Percentiles rank a stretch among this genome's conserved stretches.
These are phyloP conservation scores for Trichoderma brevicompactum DNA, from an alignment of 2,329 filamentous ascomycete genomes.

Conservation along the genomic window DNA sequence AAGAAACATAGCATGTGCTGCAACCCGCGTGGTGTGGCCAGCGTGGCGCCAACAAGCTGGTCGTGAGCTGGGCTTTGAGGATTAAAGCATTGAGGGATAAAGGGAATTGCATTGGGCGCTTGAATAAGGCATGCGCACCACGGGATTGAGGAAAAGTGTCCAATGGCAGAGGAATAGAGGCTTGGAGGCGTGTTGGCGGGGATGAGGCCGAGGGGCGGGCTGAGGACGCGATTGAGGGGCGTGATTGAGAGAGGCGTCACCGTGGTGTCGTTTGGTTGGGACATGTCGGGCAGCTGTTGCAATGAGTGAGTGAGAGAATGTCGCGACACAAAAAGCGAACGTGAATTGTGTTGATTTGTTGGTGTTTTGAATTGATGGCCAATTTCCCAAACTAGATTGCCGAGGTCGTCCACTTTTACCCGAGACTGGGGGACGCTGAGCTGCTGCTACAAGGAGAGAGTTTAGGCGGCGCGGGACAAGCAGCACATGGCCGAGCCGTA, in stretches of 20 bases:
- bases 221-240: conserved; percentile 38
- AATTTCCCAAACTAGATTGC: conserved; percentile 9
- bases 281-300: neutral
- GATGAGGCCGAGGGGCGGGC: conserved; percentile 38
- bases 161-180: conserved; percentile 38
- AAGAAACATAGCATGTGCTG: conserved; percentile 45
- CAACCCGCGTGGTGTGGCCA: conserved; percentile 38
- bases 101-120: conserved; percentile 38
- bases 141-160: conserved; percentile 43
- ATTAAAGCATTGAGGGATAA: conserved; percentile 43
- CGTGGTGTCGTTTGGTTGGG: neutral
- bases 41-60: conserved; percentile 43
- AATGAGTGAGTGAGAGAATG: neutral
- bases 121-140: conserved; percentile 44
- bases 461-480: neutral
- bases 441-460: neutral
- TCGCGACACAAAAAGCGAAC: no score
- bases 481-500: neutral
- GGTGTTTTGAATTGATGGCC: conserved; percentile 7
- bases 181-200: conserved; percentile 36
- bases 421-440: neutral
- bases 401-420: conserved; percentile 27
- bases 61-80: conserved; percentile 39
- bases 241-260: conserved; percentile 28
- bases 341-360: neutral